Evolutionary conservation across 495 filamentous ascomycete species (phyloP).

Genomic region (Aspergillus panamensis): DNA sequence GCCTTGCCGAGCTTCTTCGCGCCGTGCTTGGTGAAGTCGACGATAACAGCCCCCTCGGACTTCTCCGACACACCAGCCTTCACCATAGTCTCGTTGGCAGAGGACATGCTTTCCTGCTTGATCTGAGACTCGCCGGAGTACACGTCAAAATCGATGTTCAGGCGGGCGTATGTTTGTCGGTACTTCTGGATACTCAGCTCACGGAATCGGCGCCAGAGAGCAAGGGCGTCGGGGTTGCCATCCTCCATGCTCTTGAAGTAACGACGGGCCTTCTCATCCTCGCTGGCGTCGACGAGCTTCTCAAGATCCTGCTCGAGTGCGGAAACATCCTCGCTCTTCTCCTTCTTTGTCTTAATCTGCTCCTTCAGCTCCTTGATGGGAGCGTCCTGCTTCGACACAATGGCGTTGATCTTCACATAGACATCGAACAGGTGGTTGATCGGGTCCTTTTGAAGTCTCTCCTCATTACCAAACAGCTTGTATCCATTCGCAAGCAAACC

Average conservation of each 20-base stretch:
- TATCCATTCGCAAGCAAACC: slow-evolving; percentile 68
- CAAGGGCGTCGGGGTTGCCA: slow-evolving; percentile 69
- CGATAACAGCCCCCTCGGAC: slow-evolving; percentile 83
- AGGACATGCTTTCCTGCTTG: slow-evolving; percentile 72
- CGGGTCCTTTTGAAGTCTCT: slow-evolving; percentile 56
- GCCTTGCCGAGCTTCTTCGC: slow-evolving; percentile 67
- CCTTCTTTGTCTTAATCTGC: slow-evolving; percentile 50
- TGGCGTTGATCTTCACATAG: slow-evolving; percentile 61
- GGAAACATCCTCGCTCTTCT: slow-evolving; percentile 46
- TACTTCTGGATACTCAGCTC: slow-evolving; percentile 86
- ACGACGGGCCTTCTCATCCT: slow-evolving; percentile 62
- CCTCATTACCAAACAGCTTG: slow-evolving; percentile 60
- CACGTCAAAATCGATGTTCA: slow-evolving; percentile 91
- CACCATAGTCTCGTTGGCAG: slow-evolving; percentile 59
- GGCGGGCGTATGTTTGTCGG: slow-evolving; percentile 72
- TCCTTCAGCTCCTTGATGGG: slow-evolving; percentile 57
- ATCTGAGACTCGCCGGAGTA: slow-evolving; percentile 97
- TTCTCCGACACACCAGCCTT: slow-evolving; percentile 71
- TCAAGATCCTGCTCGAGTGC: slow-evolving; percentile 48
- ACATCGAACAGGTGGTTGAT: slow-evolving; percentile 69
- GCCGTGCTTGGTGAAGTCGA: slow-evolving; percentile 77
- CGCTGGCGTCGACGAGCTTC: slow-evolving; percentile 52
- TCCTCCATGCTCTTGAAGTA: slow-evolving; percentile 95
- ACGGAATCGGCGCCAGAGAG: slow-evolving; percentile 82
- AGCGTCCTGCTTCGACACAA: slow-evolving; percentile 48